Evolutionary conservation across 176 grass and related monocot species (phyloP).

Genomic region (Musa beccarii): DNA sequence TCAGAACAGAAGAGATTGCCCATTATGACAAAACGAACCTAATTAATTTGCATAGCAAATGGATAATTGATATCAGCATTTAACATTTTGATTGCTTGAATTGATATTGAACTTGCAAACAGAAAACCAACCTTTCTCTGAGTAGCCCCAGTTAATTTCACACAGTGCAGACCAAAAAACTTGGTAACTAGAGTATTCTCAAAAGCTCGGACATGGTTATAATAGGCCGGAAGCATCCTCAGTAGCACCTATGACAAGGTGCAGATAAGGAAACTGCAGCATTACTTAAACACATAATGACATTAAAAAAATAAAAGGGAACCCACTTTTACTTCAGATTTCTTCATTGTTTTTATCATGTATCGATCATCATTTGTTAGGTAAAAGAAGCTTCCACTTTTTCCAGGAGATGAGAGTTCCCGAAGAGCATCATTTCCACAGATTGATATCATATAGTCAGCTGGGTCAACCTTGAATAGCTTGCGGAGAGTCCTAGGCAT

Average conservation of each 20-base stretch:
- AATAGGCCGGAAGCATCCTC: slow-evolving; percentile 81
- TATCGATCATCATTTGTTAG: slow-evolving; percentile 64
- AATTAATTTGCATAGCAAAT: neutral
- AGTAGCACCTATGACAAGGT: slow-evolving; percentile 50
- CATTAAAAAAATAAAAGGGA: neutral
- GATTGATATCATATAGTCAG: slow-evolving; percentile 67
- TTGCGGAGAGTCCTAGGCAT: slow-evolving; percentile 40
- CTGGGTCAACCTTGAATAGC: slow-evolving; percentile 59
- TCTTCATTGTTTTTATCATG: slow-evolving; percentile 93
- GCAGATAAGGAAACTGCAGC: neutral
- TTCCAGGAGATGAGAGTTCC: slow-evolving; percentile 58
- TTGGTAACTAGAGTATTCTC: slow-evolving; percentile 66
- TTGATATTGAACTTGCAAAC: neutral
- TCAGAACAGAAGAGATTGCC: slow-evolving; percentile 65
- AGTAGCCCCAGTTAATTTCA: slow-evolving; percentile 68
- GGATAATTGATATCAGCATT: neutral
- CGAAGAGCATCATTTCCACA: slow-evolving; percentile 53
- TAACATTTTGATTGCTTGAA: neutral
- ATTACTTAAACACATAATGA: neutral
- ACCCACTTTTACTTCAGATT: slow-evolving; percentile 66
- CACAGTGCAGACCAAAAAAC: slow-evolving; percentile 74
- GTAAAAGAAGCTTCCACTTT: slow-evolving; percentile 87
- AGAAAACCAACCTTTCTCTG: slow-evolving; percentile 55
- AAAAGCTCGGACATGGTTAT: slow-evolving; percentile 56
- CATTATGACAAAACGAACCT: slow-evolving; percentile 91